These are phyloP conservation scores for Penicillium frequentans DNA, from an alignment of 2,329 filamentous ascomycete species.

Conservation along the genomic window DNA sequence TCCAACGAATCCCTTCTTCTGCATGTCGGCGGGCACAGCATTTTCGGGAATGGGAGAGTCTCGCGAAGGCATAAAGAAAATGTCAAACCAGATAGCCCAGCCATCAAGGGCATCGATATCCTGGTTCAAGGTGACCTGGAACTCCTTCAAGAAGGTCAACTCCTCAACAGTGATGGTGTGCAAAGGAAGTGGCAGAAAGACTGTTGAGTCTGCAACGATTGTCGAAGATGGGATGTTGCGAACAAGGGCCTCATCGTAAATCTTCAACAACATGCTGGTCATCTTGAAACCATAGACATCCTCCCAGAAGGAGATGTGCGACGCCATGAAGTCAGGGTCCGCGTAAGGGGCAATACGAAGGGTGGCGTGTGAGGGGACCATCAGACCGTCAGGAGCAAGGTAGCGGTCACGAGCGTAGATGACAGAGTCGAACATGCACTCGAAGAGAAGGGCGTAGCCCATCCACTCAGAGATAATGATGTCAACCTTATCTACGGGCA, in stretches of 20 bases:
- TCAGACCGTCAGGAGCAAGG: constrained; percentile 73
- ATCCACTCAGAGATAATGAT: constrained; percentile 98
- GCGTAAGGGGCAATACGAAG: constrained; percentile 79
- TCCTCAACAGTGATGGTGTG: constrained; percentile 71
- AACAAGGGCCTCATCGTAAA: constrained; percentile 79
- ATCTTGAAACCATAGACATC: constrained; percentile 95
- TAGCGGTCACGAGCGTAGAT: constrained; percentile 86
- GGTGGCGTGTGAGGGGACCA: constrained; percentile 83
- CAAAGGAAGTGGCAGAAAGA: constrained; percentile 75
- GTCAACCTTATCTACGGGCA: constrained; percentile 80
- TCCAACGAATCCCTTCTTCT: constrained; percentile 63
- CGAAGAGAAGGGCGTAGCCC: constrained; percentile 90
- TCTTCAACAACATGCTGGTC: constrained; percentile 80
- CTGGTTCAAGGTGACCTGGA: constrained; percentile 60
- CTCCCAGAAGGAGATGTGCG: constrained; percentile 82
- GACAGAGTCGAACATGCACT: constrained; percentile 94
- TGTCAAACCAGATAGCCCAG: constrained; percentile 91
- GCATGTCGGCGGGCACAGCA: constrained; percentile 61
- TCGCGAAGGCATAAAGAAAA: constrained; percentile 73
- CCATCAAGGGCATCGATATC: constrained; percentile 75
- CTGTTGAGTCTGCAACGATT: constrained; percentile 53
- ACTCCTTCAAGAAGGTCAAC: constrained; percentile 71
- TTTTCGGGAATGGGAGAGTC: constrained; percentile 53
- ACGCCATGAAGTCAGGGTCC: constrained; percentile 73
- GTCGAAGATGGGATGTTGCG: constrained; percentile 64